A percentile compares a stretch with the other conserved stretches of the same genome.
These are phyloP conservation scores for Saccharomyces cerevisiae DNA, from an alignment of 805 yeast species.

Conservation along the genomic window DNA sequence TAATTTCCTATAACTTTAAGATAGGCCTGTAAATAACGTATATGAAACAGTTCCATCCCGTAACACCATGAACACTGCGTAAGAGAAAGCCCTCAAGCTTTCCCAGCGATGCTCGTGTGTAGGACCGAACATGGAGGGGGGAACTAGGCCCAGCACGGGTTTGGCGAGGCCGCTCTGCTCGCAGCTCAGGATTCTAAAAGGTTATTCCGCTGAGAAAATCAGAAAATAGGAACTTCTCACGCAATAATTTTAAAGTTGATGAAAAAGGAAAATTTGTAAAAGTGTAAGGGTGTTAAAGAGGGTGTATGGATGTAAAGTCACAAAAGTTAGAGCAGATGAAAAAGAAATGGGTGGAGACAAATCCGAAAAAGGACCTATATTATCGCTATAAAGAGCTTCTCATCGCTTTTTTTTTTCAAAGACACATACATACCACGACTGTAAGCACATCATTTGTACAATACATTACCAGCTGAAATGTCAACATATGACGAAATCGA, in stretches of 20 bases:
- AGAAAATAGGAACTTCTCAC: not conserved
- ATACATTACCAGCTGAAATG: slow-evolving; percentile 28
- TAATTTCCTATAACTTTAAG: not conserved
- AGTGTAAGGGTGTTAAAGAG: not conserved
- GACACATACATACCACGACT: not conserved
- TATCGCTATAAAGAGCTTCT: not conserved
- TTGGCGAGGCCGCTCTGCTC: not conserved
- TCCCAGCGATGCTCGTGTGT: not conserved
- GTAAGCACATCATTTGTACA: not conserved
- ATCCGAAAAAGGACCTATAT: not conserved
- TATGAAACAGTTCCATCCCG: not conserved
- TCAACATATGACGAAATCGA: slow-evolving; percentile 88
- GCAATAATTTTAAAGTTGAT: not conserved
- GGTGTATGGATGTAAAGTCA: not conserved
- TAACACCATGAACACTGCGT: not conserved
- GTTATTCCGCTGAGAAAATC: not conserved
- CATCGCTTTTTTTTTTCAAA: not conserved
- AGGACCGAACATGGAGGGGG: not conserved
- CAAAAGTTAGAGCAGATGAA: not conserved
- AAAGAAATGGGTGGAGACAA: not conserved
- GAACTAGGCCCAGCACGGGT: not conserved
- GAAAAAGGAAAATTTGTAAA: not conserved
- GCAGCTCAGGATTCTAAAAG: not conserved
- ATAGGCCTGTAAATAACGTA: not conserved
- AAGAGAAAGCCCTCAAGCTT: not conserved